phyloP scores from a whole-genome alignment of 108 stramenopile genomes.

The Poteriospumella lacustris region DNA sequence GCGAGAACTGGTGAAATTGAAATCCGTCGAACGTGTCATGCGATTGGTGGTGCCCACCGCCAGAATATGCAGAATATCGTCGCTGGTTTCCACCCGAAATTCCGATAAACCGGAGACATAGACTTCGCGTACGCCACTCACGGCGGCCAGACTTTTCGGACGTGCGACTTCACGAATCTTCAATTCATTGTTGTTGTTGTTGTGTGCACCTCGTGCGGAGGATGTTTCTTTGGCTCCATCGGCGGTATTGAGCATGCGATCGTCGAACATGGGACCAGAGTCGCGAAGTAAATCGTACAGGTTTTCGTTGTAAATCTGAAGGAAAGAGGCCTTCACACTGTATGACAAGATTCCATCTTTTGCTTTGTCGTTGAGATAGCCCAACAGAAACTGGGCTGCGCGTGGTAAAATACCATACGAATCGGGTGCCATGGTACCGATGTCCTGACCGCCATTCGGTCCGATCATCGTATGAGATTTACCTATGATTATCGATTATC shows the following conservation, averaged over 20 bases:
- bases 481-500: not conserved
- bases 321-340: conserved; percentile 38
- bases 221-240: too few species aligned
- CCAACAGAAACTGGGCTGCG: conserved; percentile 1
- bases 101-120: conserved; percentile 28
- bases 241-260: too few species aligned
- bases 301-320: conserved; percentile 67
- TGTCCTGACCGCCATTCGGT: conserved; percentile 16
- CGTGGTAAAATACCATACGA: conserved; percentile 9
- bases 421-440: not conserved
- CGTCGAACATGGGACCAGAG: not conserved
- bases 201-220: not conserved
- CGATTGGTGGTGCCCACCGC: conserved; percentile 18
- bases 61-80: conserved; percentile 17
- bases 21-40: conserved; percentile 22
- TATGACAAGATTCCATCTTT: not conserved
- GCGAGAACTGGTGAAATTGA: conserved; percentile 13
- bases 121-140: not conserved
- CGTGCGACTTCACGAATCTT: not conserved
- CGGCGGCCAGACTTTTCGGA: not conserved
- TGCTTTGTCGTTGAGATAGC: conserved; percentile 4
- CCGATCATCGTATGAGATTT: conserved; percentile 29
- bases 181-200: too few species aligned
- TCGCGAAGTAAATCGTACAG: conserved; percentile 55
- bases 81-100: conserved; percentile 23